These are phyloP conservation scores for Phialocephala subalpina DNA, from an alignment of 2,329 filamentous ascomycete genomes.

Conservation along the genomic window DNA sequence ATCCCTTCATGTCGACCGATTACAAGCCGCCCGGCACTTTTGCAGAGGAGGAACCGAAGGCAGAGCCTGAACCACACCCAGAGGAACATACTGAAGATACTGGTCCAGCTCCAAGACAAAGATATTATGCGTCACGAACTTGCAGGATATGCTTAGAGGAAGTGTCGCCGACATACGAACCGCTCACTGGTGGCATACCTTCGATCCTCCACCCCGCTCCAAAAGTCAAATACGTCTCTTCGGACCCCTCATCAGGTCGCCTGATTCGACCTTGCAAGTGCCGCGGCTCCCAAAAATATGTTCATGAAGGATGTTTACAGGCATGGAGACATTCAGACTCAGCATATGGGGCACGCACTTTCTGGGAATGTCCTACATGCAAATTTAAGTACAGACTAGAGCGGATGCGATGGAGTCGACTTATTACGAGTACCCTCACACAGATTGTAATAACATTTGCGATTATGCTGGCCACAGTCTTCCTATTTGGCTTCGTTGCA, in stretches of 20 bases:
- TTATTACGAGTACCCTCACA: conserved; percentile 70
- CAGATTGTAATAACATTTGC: conserved; percentile 75
- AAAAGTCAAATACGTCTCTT: conserved; percentile 74
- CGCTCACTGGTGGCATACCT: conserved; percentile 60
- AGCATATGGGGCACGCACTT: conserved; percentile 69
- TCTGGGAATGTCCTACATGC: conserved; percentile 89
- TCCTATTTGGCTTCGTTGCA: conserved; percentile 87
- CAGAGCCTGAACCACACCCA: conserved; percentile 20
- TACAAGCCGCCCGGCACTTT: conserved; percentile 26
- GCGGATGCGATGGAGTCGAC: conserved; percentile 77
- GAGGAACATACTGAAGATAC: conserved; percentile 25
- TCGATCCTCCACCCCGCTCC: conserved; percentile 63
- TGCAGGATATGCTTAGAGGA: conserved; percentile 91
- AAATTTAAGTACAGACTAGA: conserved; percentile 82
- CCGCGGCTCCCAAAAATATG: conserved; percentile 91
- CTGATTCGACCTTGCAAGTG: conserved; percentile 91
- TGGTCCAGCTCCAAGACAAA: conserved; percentile 44
- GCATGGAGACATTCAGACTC: conserved; percentile 83
- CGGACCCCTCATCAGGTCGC: conserved; percentile 76
- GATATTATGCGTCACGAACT: conserved; percentile 73
- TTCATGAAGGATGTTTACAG: conserved; percentile 90
- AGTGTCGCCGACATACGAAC: conserved; percentile 65
- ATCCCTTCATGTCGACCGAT: conserved; percentile 15
- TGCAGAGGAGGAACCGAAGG: conserved; percentile 26
- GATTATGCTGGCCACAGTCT: conserved; percentile 77